These are phyloP conservation scores for Xerocomus amazonicus DNA, from an alignment of 1,284 basidiomycete species.

Conservation along the genomic window DNA sequence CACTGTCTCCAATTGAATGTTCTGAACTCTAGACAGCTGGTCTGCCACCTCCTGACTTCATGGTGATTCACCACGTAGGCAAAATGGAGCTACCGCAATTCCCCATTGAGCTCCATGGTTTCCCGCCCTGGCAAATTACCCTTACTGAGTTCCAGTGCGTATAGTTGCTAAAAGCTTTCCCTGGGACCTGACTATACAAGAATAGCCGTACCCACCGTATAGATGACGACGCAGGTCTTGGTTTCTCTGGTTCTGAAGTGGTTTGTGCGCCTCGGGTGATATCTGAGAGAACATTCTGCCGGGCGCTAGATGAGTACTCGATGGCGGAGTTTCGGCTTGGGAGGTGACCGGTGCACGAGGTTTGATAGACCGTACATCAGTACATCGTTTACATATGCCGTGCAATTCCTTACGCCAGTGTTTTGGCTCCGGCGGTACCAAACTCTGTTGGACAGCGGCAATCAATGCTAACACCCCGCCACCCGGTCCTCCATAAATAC, in stretches of 20 bases:
- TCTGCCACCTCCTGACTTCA: constrained; percentile 66
- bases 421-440: too few species aligned
- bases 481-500: constrained; percentile 19
- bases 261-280: constrained; percentile 26
- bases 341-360: constrained; percentile 40
- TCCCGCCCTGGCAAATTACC: constrained; percentile 75
- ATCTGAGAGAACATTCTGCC: constrained; percentile 55
- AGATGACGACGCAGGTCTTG: constrained; percentile 9
- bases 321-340: constrained; percentile 72
- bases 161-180: not conserved
- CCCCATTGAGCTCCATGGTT: constrained; percentile 64
- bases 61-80: constrained; percentile 62
- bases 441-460: not conserved
- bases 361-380: constrained; percentile 3
- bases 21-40: constrained; percentile 37
- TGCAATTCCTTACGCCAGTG: too few species aligned
- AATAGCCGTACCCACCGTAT: constrained; percentile 23
- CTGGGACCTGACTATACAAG: constrained; percentile 7
- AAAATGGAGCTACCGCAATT: constrained; percentile 35
- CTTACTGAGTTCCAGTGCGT: constrained; percentile 74
- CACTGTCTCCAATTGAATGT: constrained; percentile 1
- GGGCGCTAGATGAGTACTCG: constrained; percentile 66
- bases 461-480: not conserved
- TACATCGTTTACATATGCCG: not conserved
- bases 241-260: not conserved